Percentiles rank a stretch among this genome's conserved stretches.
Conservation (phyloP, 352 stramenopile genomes). For the Pythium aquatile region DNA sequence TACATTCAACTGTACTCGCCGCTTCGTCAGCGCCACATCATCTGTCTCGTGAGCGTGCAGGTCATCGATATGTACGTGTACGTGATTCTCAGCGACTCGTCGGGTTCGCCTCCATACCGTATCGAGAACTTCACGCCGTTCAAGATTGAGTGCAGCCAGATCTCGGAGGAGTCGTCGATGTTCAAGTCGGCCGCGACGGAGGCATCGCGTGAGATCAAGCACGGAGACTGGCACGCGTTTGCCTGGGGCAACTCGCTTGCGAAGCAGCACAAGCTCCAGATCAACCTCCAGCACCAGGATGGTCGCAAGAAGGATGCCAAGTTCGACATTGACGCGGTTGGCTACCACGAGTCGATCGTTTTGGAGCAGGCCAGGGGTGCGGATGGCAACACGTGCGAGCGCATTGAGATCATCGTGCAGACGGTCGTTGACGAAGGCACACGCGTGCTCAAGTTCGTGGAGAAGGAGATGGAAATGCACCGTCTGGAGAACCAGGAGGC, state of each 20-base stretch:
- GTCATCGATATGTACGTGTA: slow-evolving; percentile 90
- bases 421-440: slow-evolving; percentile 79
- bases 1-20: slow-evolving; percentile 83
- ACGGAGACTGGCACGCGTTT: slow-evolving; percentile 76
- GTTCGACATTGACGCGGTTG: slow-evolving; percentile 83
- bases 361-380: slow-evolving; percentile 50
- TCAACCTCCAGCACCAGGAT: slow-evolving; percentile 55
- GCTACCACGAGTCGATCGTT: slow-evolving; percentile 66
- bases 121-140: slow-evolving; percentile 90
- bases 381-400: slow-evolving; percentile 35
- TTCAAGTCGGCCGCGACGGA: slow-evolving; percentile 63
- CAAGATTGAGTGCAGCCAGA: slow-evolving; percentile 67
- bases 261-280: slow-evolving; percentile 82
- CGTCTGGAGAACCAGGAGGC: slow-evolving; percentile 65
- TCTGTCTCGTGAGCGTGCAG: slow-evolving; percentile 83
- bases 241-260: slow-evolving; percentile 82
- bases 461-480: slow-evolving; percentile 77
- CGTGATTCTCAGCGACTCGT: slow-evolving; percentile 82
- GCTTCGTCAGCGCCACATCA: slow-evolving; percentile 66
- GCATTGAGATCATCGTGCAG: slow-evolving; percentile 70
- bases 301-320: slow-evolving; percentile 64
- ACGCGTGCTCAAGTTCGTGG: slow-evolving; percentile 76
- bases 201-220: slow-evolving; percentile 46
- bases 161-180: slow-evolving; percentile 43
- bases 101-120: slow-evolving; percentile 72